Conservation (phyloP, 148 eudicot genomes). For the Arbutus unedo region DNA sequence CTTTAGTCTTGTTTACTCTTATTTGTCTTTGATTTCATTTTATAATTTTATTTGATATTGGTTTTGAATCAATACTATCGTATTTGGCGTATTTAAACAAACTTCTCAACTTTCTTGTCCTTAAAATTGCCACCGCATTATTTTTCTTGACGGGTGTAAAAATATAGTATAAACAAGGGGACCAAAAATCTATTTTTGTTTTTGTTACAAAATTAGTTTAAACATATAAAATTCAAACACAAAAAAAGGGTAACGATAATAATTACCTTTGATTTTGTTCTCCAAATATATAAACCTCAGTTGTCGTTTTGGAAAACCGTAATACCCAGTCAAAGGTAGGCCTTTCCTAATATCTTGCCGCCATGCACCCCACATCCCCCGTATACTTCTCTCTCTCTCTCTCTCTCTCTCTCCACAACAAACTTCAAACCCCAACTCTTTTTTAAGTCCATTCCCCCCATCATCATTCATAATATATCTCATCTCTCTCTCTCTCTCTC, state of each 20-base stretch:
- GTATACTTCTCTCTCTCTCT: constrained; percentile 1
- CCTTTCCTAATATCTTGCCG: constrained; percentile 11
- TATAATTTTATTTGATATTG: too few species aligned
- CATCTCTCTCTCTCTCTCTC: neutral
- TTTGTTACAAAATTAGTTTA: too few species aligned
- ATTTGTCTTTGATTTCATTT: too few species aligned
- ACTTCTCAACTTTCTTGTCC: too few species aligned
- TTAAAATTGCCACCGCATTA: too few species aligned
- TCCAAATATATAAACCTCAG: neutral
- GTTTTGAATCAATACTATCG: too few species aligned
- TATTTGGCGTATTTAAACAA: too few species aligned
- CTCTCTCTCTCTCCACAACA: constrained; percentile 17
- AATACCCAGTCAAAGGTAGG: constrained; percentile 13
- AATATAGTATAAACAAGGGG: too few species aligned
- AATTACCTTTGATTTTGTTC: neutral
- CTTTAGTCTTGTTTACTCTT: too few species aligned
- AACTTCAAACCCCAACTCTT: neutral
- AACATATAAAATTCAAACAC: too few species aligned
- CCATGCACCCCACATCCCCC: neutral
- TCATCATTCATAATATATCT: neutral
- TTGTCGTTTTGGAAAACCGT: neutral
- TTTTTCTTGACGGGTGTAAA: too few species aligned
- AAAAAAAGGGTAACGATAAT: neutral
- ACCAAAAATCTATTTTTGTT: too few species aligned
- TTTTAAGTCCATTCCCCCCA: neutral